phyloP scores from a whole-genome alignment of 1,284 basidiomycete species.

The Malassezia japonica region DNA sequence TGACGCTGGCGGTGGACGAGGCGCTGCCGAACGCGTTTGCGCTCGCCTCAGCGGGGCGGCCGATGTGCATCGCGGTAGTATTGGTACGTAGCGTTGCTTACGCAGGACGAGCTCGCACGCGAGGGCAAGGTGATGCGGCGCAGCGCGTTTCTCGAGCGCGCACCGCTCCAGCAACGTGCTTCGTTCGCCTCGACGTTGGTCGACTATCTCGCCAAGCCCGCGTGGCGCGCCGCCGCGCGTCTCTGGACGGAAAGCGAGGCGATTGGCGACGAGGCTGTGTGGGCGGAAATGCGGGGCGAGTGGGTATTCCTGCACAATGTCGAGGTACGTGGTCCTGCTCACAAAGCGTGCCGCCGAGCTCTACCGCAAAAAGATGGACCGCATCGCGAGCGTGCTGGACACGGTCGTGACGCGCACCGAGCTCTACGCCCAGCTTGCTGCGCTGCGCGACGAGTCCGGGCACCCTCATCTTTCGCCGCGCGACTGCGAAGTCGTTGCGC shows the following conservation, averaged over 20 bases:
- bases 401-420: slow-evolving; percentile 4
- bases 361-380: not conserved
- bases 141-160: not conserved
- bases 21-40: slow-evolving; percentile 21
- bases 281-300: slow-evolving; percentile 60
- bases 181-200: not conserved
- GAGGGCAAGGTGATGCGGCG: not conserved
- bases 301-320: slow-evolving; percentile 64
- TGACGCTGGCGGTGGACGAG: slow-evolving; percentile 60
- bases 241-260: slow-evolving; percentile 23
- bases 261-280: slow-evolving; percentile 59
- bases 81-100: slow-evolving; percentile 54
- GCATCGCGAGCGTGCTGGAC: not conserved
- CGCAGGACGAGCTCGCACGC: slow-evolving; percentile 1
- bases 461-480: not conserved
- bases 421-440: not conserved
- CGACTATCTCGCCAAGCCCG: not conserved
- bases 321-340: slow-evolving; percentile 48
- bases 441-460: not conserved
- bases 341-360: slow-evolving; percentile 6
- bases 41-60: slow-evolving; percentile 58
- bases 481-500: slow-evolving; percentile 64
- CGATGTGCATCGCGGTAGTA: slow-evolving; percentile 68
- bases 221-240: slow-evolving; percentile 1
- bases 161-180: not conserved